Evolutionary conservation across 202 grass and related monocot species (phyloP).

Genomic region (Schoenoplectus tabernaemontani): DNA sequence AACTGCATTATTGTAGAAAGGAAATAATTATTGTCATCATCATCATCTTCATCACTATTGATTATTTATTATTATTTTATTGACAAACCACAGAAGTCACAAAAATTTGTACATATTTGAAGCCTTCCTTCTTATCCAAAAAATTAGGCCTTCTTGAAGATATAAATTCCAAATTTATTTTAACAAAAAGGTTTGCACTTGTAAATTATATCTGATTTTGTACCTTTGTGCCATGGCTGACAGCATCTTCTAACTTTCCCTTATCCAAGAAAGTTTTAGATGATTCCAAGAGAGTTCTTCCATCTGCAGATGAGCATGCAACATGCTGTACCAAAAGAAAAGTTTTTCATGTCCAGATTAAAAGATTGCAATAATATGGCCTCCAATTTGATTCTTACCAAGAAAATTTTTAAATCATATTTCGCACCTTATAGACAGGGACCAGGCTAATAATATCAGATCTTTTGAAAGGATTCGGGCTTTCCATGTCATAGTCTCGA

Average conservation of each 20-base stretch:
- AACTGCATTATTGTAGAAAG: slow-evolving; percentile 15
- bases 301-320: slow-evolving; percentile 93
- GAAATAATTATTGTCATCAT: neutral
- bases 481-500: slow-evolving; percentile 88
- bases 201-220: slow-evolving; percentile 4
- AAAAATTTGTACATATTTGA: neutral
- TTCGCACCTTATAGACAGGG: slow-evolving; percentile 86
- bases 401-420: slow-evolving; percentile 22
- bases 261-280: slow-evolving; percentile 97
- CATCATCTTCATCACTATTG: neutral
- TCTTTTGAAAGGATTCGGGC: slow-evolving; percentile 58
- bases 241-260: slow-evolving; percentile 98
- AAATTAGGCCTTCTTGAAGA: neutral
- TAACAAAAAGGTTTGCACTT: neutral
- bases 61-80: neutral
- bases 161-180: neutral
- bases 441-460: slow-evolving; percentile 81
- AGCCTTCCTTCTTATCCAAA: neutral
- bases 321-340: slow-evolving; percentile 56
- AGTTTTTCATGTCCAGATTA: neutral
- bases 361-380: neutral
- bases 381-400: neutral
- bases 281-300: slow-evolving; percentile 88
- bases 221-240: slow-evolving; percentile 88
- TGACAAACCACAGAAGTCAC: neutral